phyloP scores from a whole-genome alignment of 495 filamentous ascomycete genomes.

The Penicillium flavigenum region DNA sequence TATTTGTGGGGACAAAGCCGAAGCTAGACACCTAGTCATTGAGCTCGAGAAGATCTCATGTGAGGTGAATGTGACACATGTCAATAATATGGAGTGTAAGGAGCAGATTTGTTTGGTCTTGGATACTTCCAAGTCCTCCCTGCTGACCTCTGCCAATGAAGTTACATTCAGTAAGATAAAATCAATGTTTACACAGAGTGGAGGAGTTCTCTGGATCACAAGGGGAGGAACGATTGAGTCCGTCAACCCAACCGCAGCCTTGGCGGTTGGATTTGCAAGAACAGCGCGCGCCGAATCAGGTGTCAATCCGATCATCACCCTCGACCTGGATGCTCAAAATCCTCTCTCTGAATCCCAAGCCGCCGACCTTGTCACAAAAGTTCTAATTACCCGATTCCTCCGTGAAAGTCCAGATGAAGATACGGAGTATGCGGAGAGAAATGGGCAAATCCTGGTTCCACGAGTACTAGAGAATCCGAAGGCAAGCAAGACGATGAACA shows the following conservation, averaged over 20 bases:
- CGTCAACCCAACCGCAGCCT: constrained; percentile 21
- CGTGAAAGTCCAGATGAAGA: constrained; percentile 9
- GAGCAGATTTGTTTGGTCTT: constrained; percentile 31
- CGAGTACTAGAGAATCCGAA: constrained; percentile 21
- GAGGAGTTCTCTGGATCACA: constrained; percentile 33
- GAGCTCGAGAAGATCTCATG: not conserved
- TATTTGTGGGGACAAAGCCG: constrained; percentile 7
- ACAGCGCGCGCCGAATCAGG: constrained; percentile 36
- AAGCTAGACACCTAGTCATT: not conserved
- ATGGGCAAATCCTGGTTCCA: constrained; percentile 24
- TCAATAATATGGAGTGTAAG: constrained; percentile 13
- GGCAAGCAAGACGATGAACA: constrained; percentile 13
- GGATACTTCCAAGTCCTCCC: constrained; percentile 8
- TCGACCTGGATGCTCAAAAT: constrained; percentile 27
- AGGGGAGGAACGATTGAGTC: constrained; percentile 20
- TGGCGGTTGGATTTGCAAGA: constrained; percentile 31
- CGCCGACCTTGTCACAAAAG: constrained; percentile 11
- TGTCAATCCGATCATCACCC: constrained; percentile 25
- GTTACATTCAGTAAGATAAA: constrained; percentile 22
- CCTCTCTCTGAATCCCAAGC: not conserved
- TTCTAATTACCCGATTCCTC: constrained; percentile 22
- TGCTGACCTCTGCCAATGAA: constrained; percentile 10
- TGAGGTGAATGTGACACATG: constrained; percentile 6
- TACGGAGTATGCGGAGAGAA: constrained; percentile 27
- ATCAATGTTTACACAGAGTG: constrained; percentile 20